phyloP scores from a whole-genome alignment of 305 asterid genomes.

The Solanum hybrid region DNA sequence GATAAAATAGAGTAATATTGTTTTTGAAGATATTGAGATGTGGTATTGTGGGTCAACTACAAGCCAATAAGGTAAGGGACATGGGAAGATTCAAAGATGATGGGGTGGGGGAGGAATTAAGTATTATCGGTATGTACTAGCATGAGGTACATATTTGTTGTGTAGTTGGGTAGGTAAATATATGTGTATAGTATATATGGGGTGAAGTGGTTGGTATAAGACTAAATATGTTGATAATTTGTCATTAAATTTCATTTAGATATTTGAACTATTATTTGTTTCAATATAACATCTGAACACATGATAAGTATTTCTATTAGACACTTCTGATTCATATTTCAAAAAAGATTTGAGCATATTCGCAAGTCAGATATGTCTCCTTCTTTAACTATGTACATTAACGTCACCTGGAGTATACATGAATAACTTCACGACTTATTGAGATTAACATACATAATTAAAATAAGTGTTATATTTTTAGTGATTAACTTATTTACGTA shows the following conservation, averaged over 20 bases:
- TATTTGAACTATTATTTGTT: fast-evolving
- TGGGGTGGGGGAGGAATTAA: background rate
- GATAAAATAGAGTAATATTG: background rate
- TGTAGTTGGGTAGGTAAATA: conserved; percentile 32
- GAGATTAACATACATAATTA: background rate
- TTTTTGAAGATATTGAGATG: conserved; percentile 19
- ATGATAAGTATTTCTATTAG: background rate
- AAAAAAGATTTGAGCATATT: background rate
- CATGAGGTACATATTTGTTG: conserved; percentile 20
- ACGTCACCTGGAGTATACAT: background rate
- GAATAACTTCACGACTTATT: background rate
- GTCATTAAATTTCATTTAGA: background rate
- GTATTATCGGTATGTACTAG: background rate
- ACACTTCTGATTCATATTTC: background rate
- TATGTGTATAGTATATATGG: background rate
- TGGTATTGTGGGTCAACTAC: conserved; percentile 60
- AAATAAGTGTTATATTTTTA: background rate
- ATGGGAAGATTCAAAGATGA: conserved; percentile 45
- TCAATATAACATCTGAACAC: background rate
- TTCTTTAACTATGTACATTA: background rate
- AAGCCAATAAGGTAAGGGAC: conserved; percentile 23
- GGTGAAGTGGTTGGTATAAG: background rate
- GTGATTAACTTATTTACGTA: background rate
- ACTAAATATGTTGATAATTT: background rate
- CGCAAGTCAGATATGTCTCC: background rate